Conservation (phyloP, 768 basidiomycete species). For the Artomyces pyxidatus region DNA sequence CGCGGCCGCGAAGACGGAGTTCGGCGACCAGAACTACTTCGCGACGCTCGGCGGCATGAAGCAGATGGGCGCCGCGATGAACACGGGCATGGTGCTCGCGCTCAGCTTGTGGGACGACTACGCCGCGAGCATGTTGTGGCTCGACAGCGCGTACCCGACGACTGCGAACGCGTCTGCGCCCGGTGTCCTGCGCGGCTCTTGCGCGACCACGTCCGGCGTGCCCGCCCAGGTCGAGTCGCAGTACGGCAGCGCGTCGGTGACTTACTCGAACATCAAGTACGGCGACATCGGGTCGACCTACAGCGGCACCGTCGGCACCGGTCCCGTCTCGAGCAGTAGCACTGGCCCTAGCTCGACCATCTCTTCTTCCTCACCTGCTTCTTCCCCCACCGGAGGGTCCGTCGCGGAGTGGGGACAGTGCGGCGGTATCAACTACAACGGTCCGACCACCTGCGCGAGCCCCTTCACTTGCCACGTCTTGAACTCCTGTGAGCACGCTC, state of each 20-base stretch:
- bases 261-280: conserved; percentile 48
- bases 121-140: conserved; percentile 48
- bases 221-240: conserved; percentile 36
- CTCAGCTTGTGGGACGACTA: conserved; percentile 48
- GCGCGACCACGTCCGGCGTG: conserved; percentile 38
- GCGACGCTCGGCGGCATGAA: conserved; percentile 31
- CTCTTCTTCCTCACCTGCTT: background rate
- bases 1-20: conserved; percentile 32
- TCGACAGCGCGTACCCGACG: conserved; percentile 42
- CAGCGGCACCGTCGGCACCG: conserved; percentile 8
- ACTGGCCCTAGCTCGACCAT: conserved; percentile 1
- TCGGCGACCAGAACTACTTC: conserved; percentile 37
- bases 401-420: conserved; percentile 17
- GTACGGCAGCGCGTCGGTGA: conserved; percentile 34
- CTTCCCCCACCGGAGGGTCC: conserved; percentile 5
- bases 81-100: conserved; percentile 39
- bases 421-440: conserved; percentile 17
- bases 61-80: conserved; percentile 25
- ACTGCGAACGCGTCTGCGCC: conserved; percentile 21
- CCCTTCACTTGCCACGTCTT: conserved; percentile 9
- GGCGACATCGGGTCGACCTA: conserved; percentile 42
- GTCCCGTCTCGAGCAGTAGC: background rate
- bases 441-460: conserved; percentile 12
- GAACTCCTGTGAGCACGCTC: background rate
- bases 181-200: conserved; percentile 43